A percentile compares a stretch with the other conserved stretches of the same genome.
phyloP scores from a whole-genome alignment of 2,329 filamentous ascomycete genomes.

The Phialemonium atrogriseum region DNA sequence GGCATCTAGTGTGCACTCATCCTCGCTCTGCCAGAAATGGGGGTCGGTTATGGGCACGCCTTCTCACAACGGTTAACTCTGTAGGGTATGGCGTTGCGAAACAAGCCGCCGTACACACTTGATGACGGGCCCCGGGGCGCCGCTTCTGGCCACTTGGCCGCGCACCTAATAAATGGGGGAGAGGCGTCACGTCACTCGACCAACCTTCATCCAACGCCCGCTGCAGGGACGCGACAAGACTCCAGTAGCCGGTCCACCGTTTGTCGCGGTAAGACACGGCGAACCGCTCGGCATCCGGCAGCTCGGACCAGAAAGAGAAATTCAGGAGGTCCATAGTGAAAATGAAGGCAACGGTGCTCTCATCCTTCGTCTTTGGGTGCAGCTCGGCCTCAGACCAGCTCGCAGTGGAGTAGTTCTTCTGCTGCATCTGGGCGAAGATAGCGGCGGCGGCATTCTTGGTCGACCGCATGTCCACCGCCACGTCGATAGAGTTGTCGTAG shows the following conservation, averaged over 20 bases:
- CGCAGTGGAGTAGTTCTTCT: slow-evolving; percentile 72
- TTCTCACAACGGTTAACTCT: slow-evolving; percentile 26
- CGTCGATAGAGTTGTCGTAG: slow-evolving; percentile 87
- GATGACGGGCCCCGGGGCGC: too few species aligned
- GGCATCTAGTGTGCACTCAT: slow-evolving; percentile 66
- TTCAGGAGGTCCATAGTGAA: slow-evolving; percentile 97
- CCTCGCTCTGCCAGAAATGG: slow-evolving; percentile 73
- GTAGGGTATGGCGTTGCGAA: too few species aligned
- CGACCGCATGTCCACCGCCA: slow-evolving; percentile 75
- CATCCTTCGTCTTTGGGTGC: slow-evolving; percentile 77
- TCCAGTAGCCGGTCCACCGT: slow-evolving; percentile 93
- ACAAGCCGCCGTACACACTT: too few species aligned
- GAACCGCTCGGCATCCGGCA: slow-evolving; percentile 63
- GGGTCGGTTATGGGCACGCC: slow-evolving; percentile 84
- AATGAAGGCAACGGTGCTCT: slow-evolving; percentile 78
- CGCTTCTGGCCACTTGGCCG: too few species aligned
- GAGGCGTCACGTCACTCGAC: slow-evolving; percentile 13
- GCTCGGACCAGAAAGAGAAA: slow-evolving; percentile 91
- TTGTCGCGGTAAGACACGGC: slow-evolving; percentile 72
- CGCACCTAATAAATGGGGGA: too few species aligned
- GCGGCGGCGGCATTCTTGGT: slow-evolving; percentile 74
- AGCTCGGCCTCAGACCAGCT: slow-evolving; percentile 85
- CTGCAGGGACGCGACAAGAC: slow-evolving; percentile 78
- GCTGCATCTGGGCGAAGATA: slow-evolving; percentile 76
- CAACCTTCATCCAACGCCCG: slow-evolving; percentile 80